phyloP scores from a whole-genome alignment of 306 rosid species.

The Herpetospermum pedunculosum region DNA sequence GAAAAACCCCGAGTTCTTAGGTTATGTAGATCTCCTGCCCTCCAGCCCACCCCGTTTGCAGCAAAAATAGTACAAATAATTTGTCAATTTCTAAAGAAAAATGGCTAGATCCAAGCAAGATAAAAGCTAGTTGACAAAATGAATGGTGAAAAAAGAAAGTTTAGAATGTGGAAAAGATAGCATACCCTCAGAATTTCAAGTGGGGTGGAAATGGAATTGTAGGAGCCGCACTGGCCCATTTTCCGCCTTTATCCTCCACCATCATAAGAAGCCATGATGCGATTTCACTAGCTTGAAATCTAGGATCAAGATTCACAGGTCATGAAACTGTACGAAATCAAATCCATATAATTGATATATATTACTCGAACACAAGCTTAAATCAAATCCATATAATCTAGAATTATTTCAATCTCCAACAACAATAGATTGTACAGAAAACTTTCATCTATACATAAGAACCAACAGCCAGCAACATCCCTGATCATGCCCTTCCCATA shows the following conservation, averaged over 20 bases:
- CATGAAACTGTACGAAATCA: not conserved
- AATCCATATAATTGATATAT: not conserved
- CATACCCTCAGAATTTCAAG: conserved; percentile 2
- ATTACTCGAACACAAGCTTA: not conserved
- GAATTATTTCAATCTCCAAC: not conserved
- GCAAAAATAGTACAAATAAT: not conserved
- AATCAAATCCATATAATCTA: not conserved
- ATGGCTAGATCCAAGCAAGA: not conserved
- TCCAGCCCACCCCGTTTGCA: not conserved
- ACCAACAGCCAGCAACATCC: conserved; percentile 21
- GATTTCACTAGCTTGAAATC: not conserved
- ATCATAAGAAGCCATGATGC: conserved; percentile 3
- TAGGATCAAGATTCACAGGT: not conserved
- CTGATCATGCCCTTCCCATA: conserved; percentile 19
- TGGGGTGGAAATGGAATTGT: conserved; percentile 1
- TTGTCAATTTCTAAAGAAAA: not conserved
- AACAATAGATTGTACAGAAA: conserved; percentile 10
- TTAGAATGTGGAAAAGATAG: not conserved
- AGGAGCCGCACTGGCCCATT: not conserved
- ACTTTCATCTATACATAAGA: conserved; percentile 27
- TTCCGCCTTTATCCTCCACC: conserved; percentile 5
- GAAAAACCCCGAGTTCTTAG: not conserved
- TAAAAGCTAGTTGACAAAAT: not conserved
- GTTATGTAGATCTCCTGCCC: not conserved
- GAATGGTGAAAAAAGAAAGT: not conserved